Evolutionary conservation across 805 yeast genomes (phyloP), one percentile per base, ranked within the genome.

Genomic region (Candida peoriensis): DNA sequence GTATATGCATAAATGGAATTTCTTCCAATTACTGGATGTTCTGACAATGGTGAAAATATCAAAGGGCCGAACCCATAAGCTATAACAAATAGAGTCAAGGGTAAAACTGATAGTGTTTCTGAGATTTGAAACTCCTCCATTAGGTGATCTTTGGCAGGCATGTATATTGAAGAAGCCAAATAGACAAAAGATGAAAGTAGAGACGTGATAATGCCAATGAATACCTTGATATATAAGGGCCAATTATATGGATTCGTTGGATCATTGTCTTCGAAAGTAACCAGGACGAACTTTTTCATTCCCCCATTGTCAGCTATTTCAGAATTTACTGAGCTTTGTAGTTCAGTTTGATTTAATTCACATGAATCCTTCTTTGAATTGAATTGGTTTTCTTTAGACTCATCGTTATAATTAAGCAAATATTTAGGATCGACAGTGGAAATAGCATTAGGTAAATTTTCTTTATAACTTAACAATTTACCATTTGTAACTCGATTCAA

Each of bases 11-110:
- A 77, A 26, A 74, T 64, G 20, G 65, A 58, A 36, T 71, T 72
- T 41, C 82, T 64, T 11, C 83, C 83, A 31, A 73, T 52, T 4
- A 54, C 50, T 3, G 76, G 70, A 31, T 72, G 63, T 50, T 78
- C 84, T 11, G 78, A 69, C 41, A 78, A 44, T 4, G 84, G 83
- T 0, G 80, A 70, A 34, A 75, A 70, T 2, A 75, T 42, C 61
- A 77, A 60, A 2, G 81, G 81, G 2, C 81, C 81, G 14, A 75
- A 32, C 34, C 78, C 83, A 47, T 78, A 76, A 8, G 82, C 84
- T 20, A 76, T 44, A 7, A 77, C 77, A 42, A 70, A 78, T 24
- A 75, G 42, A 1, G 79, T 58, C 45, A 78, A 60, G 3, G 78
- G 76, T 23, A 78, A 57, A 1, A 69, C 58, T 0, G 76, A 75